phyloP scores from a whole-genome alignment of 805 yeast genomes.

The Debaryomyces castellii region DNA sequence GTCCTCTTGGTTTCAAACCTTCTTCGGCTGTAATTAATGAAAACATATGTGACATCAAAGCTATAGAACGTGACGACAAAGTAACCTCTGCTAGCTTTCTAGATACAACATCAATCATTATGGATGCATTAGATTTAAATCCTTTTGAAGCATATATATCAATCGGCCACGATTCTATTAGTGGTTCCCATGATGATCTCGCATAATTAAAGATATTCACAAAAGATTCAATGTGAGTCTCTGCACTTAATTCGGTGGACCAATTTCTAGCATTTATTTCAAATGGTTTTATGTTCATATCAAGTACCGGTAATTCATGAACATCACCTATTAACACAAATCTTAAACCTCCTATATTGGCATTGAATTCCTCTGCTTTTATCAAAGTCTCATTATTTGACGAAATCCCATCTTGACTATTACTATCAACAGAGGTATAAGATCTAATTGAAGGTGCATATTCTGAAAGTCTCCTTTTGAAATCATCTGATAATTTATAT shows the following conservation, averaged over 20 bases:
- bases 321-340: constrained; percentile 85
- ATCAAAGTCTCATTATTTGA: constrained; percentile 43
- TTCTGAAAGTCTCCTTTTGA: constrained; percentile 56
- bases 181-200: constrained; percentile 92
- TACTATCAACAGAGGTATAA: constrained; percentile 23
- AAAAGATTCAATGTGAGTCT: constrained; percentile 59
- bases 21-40: constrained; percentile 54
- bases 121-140: constrained; percentile 43
- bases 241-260: constrained; percentile 80
- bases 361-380: constrained; percentile 66
- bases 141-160: constrained; percentile 64
- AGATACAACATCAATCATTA: constrained; percentile 70
- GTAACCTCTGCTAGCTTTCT: constrained; percentile 76
- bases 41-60: constrained; percentile 68
- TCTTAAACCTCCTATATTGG: constrained; percentile 72
- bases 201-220: constrained; percentile 85
- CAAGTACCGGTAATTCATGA: constrained; percentile 85
- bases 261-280: constrained; percentile 70
- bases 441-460: constrained; percentile 70
- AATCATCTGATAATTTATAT: constrained; percentile 58
- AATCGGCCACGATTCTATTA: constrained; percentile 84
- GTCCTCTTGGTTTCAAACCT: constrained; percentile 65
- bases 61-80: constrained; percentile 77
- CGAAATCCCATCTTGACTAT: constrained; percentile 6
- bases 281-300: constrained; percentile 71